Percentiles rank a stretch among this genome's conserved stretches.
Evolutionary conservation across 164 flowering plant genomes (phyloP).

Genomic region (Kingdonia uniflora): DNA sequence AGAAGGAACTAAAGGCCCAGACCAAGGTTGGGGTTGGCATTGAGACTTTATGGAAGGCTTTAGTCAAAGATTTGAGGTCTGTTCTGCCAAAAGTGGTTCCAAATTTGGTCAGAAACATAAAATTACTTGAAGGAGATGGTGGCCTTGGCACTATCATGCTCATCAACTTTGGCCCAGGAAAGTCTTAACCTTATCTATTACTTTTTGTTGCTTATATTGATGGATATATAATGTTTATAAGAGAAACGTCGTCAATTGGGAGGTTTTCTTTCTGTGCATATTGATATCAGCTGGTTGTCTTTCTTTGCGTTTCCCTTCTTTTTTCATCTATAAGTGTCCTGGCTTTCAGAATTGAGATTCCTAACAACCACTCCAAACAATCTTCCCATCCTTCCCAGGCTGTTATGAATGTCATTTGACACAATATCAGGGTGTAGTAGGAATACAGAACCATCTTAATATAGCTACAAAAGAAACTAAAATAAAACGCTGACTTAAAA

Average conservation of each 20-base stretch:
- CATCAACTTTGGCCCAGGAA: constrained; percentile 26
- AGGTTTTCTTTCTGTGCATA: neutral
- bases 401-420: neutral
- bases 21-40: constrained; percentile 21
- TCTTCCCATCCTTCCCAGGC: neutral
- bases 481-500: too few relatives aligned
- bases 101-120: constrained; percentile 15
- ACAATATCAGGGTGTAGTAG: neutral
- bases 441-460: neutral
- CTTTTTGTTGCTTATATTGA: neutral
- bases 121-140: constrained; percentile 37
- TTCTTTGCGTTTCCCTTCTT: too few relatives aligned
- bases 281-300: neutral
- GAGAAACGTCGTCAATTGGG: neutral
- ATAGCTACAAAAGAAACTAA: neutral
- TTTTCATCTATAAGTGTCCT: too few relatives aligned
- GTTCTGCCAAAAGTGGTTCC: constrained; percentile 19
- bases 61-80: constrained; percentile 16
- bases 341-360: neutral
- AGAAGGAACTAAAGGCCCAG: constrained; percentile 17
- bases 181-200: constrained; percentile 1
- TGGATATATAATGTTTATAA: neutral
- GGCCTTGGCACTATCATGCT: constrained; percentile 33
- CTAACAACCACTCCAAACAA: neutral
- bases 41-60: constrained; percentile 22